Base-by-base conservation (phyloP, 768 basidiomycete genomes). In the Kwoniella europaea region DNA sequence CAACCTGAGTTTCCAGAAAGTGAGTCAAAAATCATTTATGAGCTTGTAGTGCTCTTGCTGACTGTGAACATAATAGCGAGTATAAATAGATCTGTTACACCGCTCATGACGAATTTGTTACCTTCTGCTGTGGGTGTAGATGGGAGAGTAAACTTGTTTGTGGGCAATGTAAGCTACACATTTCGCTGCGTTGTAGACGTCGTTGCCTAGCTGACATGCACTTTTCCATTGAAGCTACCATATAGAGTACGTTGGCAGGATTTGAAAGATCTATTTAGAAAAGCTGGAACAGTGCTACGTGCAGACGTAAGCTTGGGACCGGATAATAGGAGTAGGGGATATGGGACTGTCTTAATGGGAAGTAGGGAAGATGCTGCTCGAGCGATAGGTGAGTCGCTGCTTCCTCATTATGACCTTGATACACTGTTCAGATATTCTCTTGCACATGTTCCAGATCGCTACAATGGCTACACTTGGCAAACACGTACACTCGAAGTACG, bases 201-300 rank as follows among this genome's bases (percentile, higher is more conserved):
- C n/a, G n/a, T n/a, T n/a, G n/a, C n/a, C n/a, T n/a, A n/a, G n/a
- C n/a, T n/a, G n/a, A n/a, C n/a, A n/a, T n/a, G 50, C 13, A 18
- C 46, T 50, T 15, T 50, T 10, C 69, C 6, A 35, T 35, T 35
- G 5, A 6, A 95, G 94, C 88, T 99, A 27, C 97, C 97, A 0
- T 98, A 96, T 84, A 88, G 96, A 71, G 95, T 98, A 50, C 90
- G 97, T 66, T 99, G 97, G 97, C 97, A 99, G 86, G 97, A 99
- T 85, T 88, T 99, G 72, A 98, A 99, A 78, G 96, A 99, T 82
- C 89, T 99, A 63, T 98, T 99, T 84, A 89, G 96, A 46, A 91
- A 92, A 74, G 92, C 96, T 6, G 97, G 97, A 53, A 97, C 92
- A 35, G 90, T 95, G 73, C 85, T 93, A 46, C 87, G 91, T 60